Evolutionary conservation across 345 rosid genomes (phyloP).

Genomic region (Raphanus raphanistrum): DNA sequence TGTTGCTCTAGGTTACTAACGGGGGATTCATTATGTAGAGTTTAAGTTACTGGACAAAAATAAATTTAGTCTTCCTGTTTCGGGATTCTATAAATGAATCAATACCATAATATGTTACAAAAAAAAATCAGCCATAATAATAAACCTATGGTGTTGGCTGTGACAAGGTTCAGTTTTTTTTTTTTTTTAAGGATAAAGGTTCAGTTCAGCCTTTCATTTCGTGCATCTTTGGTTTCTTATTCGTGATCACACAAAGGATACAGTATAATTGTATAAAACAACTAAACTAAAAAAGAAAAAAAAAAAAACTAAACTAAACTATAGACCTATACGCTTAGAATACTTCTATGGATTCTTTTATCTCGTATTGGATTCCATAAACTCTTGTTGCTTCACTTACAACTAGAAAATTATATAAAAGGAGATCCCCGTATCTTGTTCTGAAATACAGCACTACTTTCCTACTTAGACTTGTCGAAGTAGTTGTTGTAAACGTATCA

Average conservation of each 20-base stretch:
- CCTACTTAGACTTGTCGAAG: background rate
- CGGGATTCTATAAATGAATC: too few relatives aligned
- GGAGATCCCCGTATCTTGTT: background rate
- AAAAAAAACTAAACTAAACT: too few relatives aligned
- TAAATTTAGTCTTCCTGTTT: background rate
- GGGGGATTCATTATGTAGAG: too few relatives aligned
- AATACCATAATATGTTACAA: too few relatives aligned
- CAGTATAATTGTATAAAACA: background rate
- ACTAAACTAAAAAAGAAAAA: too few relatives aligned
- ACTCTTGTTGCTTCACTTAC: background rate
- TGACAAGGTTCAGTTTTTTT: constrained; percentile 31
- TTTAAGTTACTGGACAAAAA: background rate
- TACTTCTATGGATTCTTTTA: too few relatives aligned
- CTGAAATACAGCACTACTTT: background rate
- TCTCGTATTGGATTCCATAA: background rate
- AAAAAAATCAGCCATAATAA: background rate
- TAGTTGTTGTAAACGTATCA: background rate
- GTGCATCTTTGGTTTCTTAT: constrained; percentile 21
- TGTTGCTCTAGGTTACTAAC: too few relatives aligned
- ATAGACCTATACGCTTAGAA: background rate
- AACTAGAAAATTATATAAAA: background rate
- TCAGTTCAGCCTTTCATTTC: constrained; percentile 17
- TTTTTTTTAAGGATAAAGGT: too few relatives aligned
- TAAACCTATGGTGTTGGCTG: constrained; percentile 17
- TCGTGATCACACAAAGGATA: background rate